A percentile compares a stretch with the other conserved stretches of the same genome.
phyloP scores from a whole-genome alignment of 225 moss, liverwort and hornwort species.

The Ulota crispa region DNA sequence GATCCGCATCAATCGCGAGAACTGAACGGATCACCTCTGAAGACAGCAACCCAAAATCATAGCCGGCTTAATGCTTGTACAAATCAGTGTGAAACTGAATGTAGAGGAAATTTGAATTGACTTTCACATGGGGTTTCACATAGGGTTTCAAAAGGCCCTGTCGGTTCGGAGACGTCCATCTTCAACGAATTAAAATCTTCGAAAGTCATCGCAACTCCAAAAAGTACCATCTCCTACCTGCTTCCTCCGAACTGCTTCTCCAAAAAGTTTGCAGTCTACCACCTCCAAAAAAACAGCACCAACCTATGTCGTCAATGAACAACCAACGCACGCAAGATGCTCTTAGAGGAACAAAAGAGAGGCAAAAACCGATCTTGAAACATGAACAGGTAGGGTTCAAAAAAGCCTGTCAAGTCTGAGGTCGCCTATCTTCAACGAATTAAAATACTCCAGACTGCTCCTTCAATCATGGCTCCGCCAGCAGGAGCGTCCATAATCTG shows the following conservation, averaged over 20 bases:
- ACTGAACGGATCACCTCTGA: too few species aligned
- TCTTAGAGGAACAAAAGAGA: not conserved
- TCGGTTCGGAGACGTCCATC: not conserved
- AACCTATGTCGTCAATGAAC: not conserved
- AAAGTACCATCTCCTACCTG: too few species aligned
- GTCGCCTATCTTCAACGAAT: not conserved
- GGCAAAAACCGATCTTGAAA: not conserved
- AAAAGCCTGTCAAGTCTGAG: not conserved
- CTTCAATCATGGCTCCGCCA: not conserved
- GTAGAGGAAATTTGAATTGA: not conserved
- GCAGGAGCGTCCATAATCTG: not conserved
- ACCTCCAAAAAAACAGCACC: too few species aligned
- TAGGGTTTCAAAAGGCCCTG: not conserved
- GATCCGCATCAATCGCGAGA: too few species aligned
- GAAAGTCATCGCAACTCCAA: too few species aligned
- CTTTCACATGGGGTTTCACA: not conserved
- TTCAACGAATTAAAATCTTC: not conserved
- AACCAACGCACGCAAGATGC: not conserved
- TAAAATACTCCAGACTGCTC: not conserved
- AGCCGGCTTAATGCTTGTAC: too few species aligned
- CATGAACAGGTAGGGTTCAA: not conserved
- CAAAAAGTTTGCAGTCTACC: too few species aligned
- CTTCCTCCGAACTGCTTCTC: too few species aligned
- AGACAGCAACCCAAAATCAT: too few species aligned
- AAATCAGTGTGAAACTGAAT: too few species aligned